Conservation (phyloP, 1,139 yeast genomes). For the Yamadazyma triangularis region DNA sequence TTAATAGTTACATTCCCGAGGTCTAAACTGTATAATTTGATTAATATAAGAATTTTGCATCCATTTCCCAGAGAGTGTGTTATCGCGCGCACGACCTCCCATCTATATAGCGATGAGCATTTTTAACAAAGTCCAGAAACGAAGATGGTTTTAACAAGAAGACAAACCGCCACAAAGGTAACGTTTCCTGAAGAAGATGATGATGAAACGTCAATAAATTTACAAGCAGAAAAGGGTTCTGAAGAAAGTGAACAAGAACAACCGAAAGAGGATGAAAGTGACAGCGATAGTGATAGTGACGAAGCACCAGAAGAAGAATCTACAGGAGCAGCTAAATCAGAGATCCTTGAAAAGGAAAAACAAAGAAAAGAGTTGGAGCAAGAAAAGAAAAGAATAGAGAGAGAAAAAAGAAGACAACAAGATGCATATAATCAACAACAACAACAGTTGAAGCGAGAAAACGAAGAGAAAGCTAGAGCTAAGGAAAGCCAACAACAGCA, state of each 20-base stretch:
- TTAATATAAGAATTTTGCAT: no score
- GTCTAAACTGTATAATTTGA: no score
- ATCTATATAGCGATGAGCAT: constrained; percentile 4
- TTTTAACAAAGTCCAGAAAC: not conserved
- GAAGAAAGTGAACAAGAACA: constrained; percentile 6
- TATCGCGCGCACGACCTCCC: not conserved
- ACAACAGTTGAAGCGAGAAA: constrained; percentile 32
- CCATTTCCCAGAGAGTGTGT: no score
- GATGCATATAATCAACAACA: constrained; percentile 48
- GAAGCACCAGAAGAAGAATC: constrained; percentile 51
- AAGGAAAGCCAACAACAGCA: constrained; percentile 6
- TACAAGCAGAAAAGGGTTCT: no score
- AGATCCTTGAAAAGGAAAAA: constrained; percentile 31
- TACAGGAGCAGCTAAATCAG: constrained; percentile 23
- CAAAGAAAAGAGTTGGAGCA: constrained; percentile 28
- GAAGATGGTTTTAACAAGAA: constrained; percentile 24
- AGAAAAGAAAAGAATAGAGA: constrained; percentile 31
- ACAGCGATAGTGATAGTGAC: constrained; percentile 29
- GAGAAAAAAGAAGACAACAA: constrained; percentile 48
- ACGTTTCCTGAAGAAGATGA: constrained; percentile 23
- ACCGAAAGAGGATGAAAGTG: constrained; percentile 7
- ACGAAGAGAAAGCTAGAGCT: constrained; percentile 21
- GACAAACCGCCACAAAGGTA: constrained; percentile 19
- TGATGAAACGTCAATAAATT: constrained; percentile 17
- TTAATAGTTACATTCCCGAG: constrained; percentile 22